Conservation (phyloP, 257 asterid species). For the Forsythia viridissima region DNA sequence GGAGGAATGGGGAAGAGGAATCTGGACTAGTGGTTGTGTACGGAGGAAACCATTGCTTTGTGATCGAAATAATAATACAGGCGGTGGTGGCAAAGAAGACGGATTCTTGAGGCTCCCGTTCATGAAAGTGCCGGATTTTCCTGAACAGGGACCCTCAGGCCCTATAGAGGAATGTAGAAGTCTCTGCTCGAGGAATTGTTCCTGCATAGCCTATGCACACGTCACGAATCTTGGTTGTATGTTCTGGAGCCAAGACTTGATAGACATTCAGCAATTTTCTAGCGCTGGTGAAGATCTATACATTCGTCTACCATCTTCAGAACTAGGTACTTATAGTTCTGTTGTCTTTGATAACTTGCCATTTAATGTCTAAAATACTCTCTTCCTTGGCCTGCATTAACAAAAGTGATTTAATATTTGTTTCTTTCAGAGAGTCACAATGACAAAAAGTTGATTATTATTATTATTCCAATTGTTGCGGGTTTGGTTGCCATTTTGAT, state of each 20-base stretch:
- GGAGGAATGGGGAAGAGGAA: slow-evolving; percentile 42
- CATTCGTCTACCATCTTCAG: slow-evolving; percentile 48
- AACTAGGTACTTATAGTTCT: slow-evolving; percentile 36
- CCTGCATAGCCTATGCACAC: slow-evolving; percentile 56
- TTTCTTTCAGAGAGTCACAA: slow-evolving; percentile 34
- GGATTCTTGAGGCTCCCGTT: slow-evolving; percentile 32
- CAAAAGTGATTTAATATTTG: not conserved
- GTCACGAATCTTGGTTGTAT: slow-evolving; percentile 48
- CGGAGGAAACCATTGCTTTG: slow-evolving; percentile 34
- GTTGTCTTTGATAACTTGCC: not conserved
- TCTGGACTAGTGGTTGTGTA: slow-evolving; percentile 43
- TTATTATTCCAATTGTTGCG: slow-evolving; percentile 39
- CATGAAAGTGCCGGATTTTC: slow-evolving; percentile 44
- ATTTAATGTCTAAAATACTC: not conserved
- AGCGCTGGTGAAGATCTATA: slow-evolving; percentile 44
- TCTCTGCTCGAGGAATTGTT: slow-evolving; percentile 44
- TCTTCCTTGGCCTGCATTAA: not conserved
- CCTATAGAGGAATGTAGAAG: slow-evolving; percentile 32
- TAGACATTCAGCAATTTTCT: slow-evolving; percentile 48
- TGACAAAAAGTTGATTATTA: slow-evolving; percentile 32
- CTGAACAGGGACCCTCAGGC: slow-evolving; percentile 9
- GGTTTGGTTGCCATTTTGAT: slow-evolving; percentile 29
- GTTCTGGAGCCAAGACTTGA: slow-evolving; percentile 45
- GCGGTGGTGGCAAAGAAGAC: slow-evolving; percentile 3
- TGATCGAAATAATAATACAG: not conserved